Evolutionary conservation across 805 yeast species (phyloP), one percentile per base, ranked within the genome.

Genomic region (Sungouiella thailandica): DNA sequence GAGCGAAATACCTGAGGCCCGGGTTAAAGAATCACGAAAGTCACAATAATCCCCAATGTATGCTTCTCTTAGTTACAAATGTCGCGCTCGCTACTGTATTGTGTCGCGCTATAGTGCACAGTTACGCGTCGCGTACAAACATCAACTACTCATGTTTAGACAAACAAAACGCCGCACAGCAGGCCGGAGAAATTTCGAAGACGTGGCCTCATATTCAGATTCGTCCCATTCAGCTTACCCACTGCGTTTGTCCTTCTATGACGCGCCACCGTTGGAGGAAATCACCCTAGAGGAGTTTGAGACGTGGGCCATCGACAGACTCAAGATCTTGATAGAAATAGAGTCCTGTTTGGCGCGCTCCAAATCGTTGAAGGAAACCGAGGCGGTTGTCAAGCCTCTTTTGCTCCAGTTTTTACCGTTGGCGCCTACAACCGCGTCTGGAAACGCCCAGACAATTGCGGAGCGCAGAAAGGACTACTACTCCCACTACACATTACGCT

Each of bases 271-370:
- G 1, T 60, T 71, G 20, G 78, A 80, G 10, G 97, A 93, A 58
- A 80, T 93, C 49, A 86, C 97, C 0, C 59, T 93, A 12, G 97
- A 89, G 43, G 85, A 93, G 50, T 93, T 93, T 58, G 98, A 93
- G 60, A 70, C 72, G 4, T 93, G 97, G 96, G 97, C 97, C 4
- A 81, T 93, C 35, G 97, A 90, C 52, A 65, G 99, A 39, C 68
- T 90, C 42, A 79, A 82, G 52, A 76, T 93, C 7, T 67, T 93
- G 38, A 73, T 88, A 35, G 96, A 87, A 53, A 80, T 93, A 32
- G 97, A 90, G 50, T 73, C 86, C 1, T 76, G 83, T 43, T 50
- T 72, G 27, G 76, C 81, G 16, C 70, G 94, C 46, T 78, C 80
- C 39, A 77, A 78, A 49, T 57, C 72, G 1, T 52, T 73, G 29